phyloP scores from a whole-genome alignment of 257 asterid species.

The Capsicum chinense region DNA sequence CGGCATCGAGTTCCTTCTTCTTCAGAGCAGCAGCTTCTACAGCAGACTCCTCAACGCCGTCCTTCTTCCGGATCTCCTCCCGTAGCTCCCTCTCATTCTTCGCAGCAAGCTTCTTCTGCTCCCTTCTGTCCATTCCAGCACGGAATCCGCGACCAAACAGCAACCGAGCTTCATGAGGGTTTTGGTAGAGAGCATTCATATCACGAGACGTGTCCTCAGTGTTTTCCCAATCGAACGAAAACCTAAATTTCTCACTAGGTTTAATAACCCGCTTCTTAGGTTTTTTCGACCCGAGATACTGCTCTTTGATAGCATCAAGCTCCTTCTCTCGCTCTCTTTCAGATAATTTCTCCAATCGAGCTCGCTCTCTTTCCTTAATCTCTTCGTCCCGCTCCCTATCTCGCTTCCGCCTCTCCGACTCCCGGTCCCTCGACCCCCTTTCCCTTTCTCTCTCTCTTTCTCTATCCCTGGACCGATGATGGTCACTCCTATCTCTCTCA shows the following conservation, averaged over 20 bases:
- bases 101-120: conserved; percentile 61
- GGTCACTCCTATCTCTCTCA: conserved; percentile 31
- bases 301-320: conserved; percentile 57
- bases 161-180: conserved; percentile 60
- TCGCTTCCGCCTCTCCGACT: conserved; percentile 35
- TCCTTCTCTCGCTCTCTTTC: conserved; percentile 60
- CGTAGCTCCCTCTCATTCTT: conserved; percentile 52
- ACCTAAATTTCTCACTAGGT: conserved; percentile 49
- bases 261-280: conserved; percentile 58
- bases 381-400: conserved; percentile 26
- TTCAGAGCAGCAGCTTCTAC: conserved; percentile 63
- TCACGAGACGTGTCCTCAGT: conserved; percentile 67
- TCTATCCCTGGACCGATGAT: conserved; percentile 16
- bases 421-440: conserved; percentile 54
- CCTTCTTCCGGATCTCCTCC: conserved; percentile 54
- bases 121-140: conserved; percentile 66
- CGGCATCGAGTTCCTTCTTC: conserved; percentile 65
- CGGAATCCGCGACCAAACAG: conserved; percentile 59
- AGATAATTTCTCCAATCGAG: conserved; percentile 56
- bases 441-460: conserved; percentile 44
- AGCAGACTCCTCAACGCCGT: conserved; percentile 52
- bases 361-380: conserved; percentile 44
- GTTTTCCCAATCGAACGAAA: conserved; percentile 67
- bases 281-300: conserved; percentile 53
- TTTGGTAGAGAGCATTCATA: conserved; percentile 56